Conservation (phyloP, 169 alveolate species). For the Toxoplasma gondii region DNA sequence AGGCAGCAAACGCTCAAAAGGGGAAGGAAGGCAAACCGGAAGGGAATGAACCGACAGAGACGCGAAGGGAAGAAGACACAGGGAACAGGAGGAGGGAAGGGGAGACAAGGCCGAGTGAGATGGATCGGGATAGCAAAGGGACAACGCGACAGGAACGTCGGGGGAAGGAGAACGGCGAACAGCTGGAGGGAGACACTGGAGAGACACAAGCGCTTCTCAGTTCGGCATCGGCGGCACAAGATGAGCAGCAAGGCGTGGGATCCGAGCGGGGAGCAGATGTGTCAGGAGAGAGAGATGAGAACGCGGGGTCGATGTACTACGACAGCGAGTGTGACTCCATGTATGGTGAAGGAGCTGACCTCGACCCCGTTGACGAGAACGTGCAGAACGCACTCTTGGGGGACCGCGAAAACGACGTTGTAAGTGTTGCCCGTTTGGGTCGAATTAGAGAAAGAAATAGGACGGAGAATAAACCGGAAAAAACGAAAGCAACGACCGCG, state of each 20-base stretch:
- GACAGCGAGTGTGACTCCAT: slow-evolving; percentile 37
- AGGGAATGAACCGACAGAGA: not conserved
- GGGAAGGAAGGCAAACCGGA: not conserved
- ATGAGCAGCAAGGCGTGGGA: too few relatives aligned
- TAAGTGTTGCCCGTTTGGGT: not conserved
- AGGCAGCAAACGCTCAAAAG: not conserved
- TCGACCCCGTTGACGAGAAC: not conserved
- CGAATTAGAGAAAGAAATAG: too few relatives aligned
- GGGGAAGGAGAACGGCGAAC: not conserved
- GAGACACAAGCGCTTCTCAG: too few relatives aligned
- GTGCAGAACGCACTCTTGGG: slow-evolving; percentile 6
- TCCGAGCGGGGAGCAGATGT: too few relatives aligned
- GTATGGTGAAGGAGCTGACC: not conserved
- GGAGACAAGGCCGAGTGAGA: not conserved
- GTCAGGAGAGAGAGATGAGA: not conserved
- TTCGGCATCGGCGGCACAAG: too few relatives aligned
- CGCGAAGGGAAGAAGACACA: not conserved
- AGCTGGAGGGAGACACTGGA: not conserved
- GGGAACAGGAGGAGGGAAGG: not conserved
- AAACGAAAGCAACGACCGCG: not conserved
- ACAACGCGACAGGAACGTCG: not conserved
- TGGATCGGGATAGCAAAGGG: not conserved
- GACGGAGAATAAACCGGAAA: not conserved
- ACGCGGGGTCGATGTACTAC: not conserved
- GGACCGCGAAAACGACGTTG: not conserved